phyloP scores from a whole-genome alignment of 2,329 filamentous ascomycete species.

The Chrysoporthe cubensis region DNA sequence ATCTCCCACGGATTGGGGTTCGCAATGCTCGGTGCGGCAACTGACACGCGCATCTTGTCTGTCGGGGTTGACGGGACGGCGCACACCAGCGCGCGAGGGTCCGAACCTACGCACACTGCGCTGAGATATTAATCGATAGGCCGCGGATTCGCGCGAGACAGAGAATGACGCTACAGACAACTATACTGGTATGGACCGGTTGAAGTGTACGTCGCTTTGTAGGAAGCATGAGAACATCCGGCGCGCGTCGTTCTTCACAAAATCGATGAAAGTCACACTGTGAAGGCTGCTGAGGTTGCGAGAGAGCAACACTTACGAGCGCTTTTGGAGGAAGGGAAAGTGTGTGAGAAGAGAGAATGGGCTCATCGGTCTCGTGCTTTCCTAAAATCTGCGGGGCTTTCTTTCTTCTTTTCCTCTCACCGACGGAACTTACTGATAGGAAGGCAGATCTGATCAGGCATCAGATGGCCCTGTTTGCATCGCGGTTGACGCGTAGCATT shows the following conservation, averaged over 20 bases:
- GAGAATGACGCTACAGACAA: not conserved
- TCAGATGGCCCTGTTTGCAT: no score
- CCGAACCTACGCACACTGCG: not conserved
- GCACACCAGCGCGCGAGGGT: not conserved
- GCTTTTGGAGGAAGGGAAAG: no score
- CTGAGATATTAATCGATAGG: not conserved
- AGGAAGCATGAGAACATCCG: not conserved
- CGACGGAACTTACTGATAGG: no score
- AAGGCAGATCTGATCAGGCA: no score
- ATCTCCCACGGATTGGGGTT: not conserved
- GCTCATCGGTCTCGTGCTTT: no score
- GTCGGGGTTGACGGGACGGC: not conserved
- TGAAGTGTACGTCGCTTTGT: not conserved
- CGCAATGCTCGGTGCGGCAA: not conserved
- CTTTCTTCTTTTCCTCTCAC: no score
- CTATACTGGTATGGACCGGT: not conserved
- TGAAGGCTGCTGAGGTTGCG: no score
- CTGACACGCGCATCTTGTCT: not conserved
- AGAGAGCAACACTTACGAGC: no score
- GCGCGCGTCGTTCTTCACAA: no score
- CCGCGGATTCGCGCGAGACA: not conserved
- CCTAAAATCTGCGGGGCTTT: no score
- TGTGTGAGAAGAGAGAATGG: conserved; percentile 37
- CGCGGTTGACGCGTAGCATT: no score
- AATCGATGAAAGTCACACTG: no score